Conservation (phyloP, 306 rosid species). For the Benincasa hispida region DNA sequence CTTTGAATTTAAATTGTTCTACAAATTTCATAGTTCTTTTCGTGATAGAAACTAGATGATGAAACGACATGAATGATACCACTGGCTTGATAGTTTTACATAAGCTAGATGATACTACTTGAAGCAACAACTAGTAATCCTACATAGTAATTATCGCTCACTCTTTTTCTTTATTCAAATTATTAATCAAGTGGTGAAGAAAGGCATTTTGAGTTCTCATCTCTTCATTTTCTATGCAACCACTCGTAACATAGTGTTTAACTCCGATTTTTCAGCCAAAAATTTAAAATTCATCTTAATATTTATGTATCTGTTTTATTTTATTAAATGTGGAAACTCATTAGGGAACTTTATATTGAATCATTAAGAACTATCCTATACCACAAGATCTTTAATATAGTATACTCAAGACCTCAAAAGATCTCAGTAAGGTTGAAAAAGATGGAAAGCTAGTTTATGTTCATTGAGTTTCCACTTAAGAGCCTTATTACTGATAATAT, state of each 20-base stretch:
- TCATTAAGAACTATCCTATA: not conserved
- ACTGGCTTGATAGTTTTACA: not conserved
- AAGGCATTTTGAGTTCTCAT: not conserved
- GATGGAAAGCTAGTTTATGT: not conserved
- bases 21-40: not conserved
- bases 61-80: not conserved
- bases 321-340: not conserved
- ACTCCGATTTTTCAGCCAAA: not conserved
- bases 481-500: not conserved
- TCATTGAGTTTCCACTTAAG: not conserved
- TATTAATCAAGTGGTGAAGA: not conserved
- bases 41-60: not conserved
- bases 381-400: not conserved
- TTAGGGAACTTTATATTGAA: not conserved
- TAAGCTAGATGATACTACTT: not conserved
- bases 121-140: not conserved
- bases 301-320: not conserved
- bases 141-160: not conserved
- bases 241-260: not conserved
- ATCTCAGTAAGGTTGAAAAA: not conserved
- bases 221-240: not conserved
- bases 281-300: not conserved
- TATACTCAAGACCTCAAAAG: not conserved
- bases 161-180: not conserved
- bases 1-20: not conserved